Evolutionary conservation across 2,329 filamentous ascomycete species (phyloP).

Genomic region (Colletotrichum lentis): DNA sequence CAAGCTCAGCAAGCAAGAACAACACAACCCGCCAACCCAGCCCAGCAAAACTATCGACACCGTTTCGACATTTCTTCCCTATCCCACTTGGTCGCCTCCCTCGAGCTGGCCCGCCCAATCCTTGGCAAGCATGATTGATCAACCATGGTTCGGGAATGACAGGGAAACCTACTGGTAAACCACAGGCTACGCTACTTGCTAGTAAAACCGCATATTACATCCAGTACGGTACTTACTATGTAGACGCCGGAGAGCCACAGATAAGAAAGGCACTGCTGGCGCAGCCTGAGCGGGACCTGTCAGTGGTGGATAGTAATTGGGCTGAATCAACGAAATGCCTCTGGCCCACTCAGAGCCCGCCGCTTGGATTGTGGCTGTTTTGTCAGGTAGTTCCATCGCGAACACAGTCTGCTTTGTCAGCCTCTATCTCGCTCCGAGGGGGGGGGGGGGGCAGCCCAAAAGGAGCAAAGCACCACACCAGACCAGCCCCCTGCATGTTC

Average conservation of each 20-base stretch:
- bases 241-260: conserved; percentile 16
- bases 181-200: not conserved
- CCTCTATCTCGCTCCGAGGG: not conserved
- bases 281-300: conserved; percentile 17
- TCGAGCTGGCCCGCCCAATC: not conserved
- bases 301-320: conserved; percentile 38
- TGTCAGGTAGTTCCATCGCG: conserved; percentile 17
- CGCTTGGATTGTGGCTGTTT: conserved; percentile 33
- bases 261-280: conserved; percentile 27
- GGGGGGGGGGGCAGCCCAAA: not conserved
- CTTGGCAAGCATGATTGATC: conserved; percentile 10
- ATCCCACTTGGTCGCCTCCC: conserved; percentile 5
- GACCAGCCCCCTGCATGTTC: conserved; percentile 19
- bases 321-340: conserved; percentile 39
- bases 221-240: too few relatives aligned
- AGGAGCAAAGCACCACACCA: conserved; percentile 7
- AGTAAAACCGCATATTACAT: not conserved
- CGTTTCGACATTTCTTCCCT: not conserved
- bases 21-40: conserved; percentile 27
- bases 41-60: conserved; percentile 28
- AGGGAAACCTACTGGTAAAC: not conserved
- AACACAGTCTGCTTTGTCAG: conserved; percentile 1
- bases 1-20: not conserved
- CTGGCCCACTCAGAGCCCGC: conserved; percentile 34
- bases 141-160: conserved; percentile 1